phyloP scores from a whole-genome alignment of 805 yeast genomes.

The Cyberlindnera sargentensis region DNA sequence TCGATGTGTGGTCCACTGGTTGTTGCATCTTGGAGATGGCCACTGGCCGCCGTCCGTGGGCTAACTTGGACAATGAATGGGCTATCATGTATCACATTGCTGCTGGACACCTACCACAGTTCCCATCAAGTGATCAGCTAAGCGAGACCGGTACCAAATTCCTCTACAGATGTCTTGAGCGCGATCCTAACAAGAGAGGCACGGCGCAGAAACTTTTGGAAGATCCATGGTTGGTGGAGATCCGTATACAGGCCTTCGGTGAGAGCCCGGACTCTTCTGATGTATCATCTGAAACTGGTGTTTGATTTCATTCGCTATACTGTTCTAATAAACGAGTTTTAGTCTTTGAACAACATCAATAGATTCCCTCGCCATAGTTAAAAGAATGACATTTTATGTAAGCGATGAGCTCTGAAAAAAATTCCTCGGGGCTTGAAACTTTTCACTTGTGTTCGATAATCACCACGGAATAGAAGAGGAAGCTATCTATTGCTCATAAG shows the following conservation, averaged over 20 bases:
- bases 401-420: constrained; percentile 16
- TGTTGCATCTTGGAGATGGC: constrained; percentile 96
- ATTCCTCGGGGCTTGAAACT: constrained; percentile 1
- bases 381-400: constrained; percentile 4
- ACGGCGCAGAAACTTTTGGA: constrained; percentile 77
- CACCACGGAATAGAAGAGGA: too few species aligned
- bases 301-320: neutral
- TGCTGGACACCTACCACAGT: constrained; percentile 83
- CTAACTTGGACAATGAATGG: constrained; percentile 93
- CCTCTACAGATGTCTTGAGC: constrained; percentile 68
- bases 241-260: constrained; percentile 63
- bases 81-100: constrained; percentile 98
- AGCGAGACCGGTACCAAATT: constrained; percentile 68
- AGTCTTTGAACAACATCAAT: neutral
- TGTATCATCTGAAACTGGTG: constrained; percentile 20
- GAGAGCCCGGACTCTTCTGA: constrained; percentile 26
- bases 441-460: neutral
- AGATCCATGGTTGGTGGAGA: constrained; percentile 85
- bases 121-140: constrained; percentile 75
- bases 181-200: constrained; percentile 74
- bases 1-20: constrained; percentile 94
- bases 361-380: neutral
- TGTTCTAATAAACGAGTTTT: neutral
- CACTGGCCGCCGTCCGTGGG: constrained; percentile 96
- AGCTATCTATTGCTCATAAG: too few species aligned